Evolutionary conservation across 2,329 filamentous ascomycete genomes (phyloP), one percentile per base, ranked within the genome.

Genomic region (Bipolaris cookei): DNA sequence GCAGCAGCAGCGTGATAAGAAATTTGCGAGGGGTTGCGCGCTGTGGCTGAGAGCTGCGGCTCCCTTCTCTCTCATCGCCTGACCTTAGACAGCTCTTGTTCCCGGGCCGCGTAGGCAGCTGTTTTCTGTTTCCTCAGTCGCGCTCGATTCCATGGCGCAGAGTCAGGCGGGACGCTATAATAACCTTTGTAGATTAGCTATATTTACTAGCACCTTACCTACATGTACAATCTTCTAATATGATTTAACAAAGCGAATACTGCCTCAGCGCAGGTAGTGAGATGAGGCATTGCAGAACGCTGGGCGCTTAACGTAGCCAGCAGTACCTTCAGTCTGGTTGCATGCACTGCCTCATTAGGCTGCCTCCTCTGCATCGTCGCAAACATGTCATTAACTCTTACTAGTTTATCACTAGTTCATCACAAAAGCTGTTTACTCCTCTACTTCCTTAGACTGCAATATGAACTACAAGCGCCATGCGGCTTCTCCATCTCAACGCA

Each of bases 251-350:
- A 42, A 10, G 18, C 5, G 14, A 41, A 41, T 11, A 42, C 39
- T 23, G 20, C 20, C 39, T 23, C 20, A 42, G 20, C 6, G 39
- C 7, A 42, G 10, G 25, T 42, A 21, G 16, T 47, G 44, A 47
- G 44, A 30, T 14, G n/a, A 47, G 44, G 44, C 30, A 13, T n/a
- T 14, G 16, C 16, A 47, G 35, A 14, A 32, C 18, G 39, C 39
- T 42, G 39, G 20, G 39, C 28, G 13, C 47, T 32, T 21, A 37
- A 41, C 18, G 37, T n/a, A 38, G 28, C 46, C 43, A 46, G 23
- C 43, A 46, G 7, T 20, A 42, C 23, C 35, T 32, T 52, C 38
- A 52, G 39, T 20, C 49, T 52, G 25, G 47, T 49, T 32, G 25
- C n/a, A n/a, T n/a, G n/a, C n/a, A n/a, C n/a, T n/a, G n/a, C n/a